Conservation (phyloP, 257 asterid species). For the Agastache rugosa region DNA sequence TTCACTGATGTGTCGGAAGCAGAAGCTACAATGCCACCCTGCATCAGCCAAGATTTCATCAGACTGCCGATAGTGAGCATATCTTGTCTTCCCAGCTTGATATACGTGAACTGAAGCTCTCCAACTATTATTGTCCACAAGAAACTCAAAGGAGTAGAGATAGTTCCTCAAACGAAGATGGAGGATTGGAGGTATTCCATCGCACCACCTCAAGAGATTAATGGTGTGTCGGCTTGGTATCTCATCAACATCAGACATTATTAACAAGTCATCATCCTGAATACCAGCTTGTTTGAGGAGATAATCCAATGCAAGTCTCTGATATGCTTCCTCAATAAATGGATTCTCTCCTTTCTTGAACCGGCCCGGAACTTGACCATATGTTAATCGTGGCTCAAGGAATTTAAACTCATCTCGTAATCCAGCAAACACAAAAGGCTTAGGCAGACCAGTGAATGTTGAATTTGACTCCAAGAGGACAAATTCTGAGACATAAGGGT, state of each 20-base stretch:
- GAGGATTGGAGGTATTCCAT: slow-evolving; percentile 67
- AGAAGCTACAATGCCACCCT: slow-evolving; percentile 92
- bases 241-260: slow-evolving; percentile 87
- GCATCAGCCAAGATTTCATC: slow-evolving; percentile 70
- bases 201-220: slow-evolving; percentile 86
- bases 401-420: slow-evolving; percentile 61
- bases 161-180: slow-evolving; percentile 81
- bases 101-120: slow-evolving; percentile 79
- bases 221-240: slow-evolving; percentile 79
- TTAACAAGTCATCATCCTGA: slow-evolving; percentile 75
- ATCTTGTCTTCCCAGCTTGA: slow-evolving; percentile 73
- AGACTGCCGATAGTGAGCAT: slow-evolving; percentile 84
- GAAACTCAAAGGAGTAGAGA: slow-evolving; percentile 81
- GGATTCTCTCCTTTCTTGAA: slow-evolving; percentile 80
- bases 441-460: slow-evolving; percentile 78
- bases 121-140: slow-evolving; percentile 77
- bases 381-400: slow-evolving; percentile 69
- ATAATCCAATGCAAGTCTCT: slow-evolving; percentile 78
- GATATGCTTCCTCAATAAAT: slow-evolving; percentile 84
- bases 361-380: slow-evolving; percentile 80
- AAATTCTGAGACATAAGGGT: slow-evolving; percentile 74
- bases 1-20: slow-evolving; percentile 69
- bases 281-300: slow-evolving; percentile 84
- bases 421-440: slow-evolving; percentile 61
- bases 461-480: slow-evolving; percentile 86